Percentiles rank a stretch among this genome's conserved stretches.
Evolutionary conservation across 2,329 filamentous ascomycete genomes (phyloP).

Genomic region (Stachybotrys chlorohalonatus): DNA sequence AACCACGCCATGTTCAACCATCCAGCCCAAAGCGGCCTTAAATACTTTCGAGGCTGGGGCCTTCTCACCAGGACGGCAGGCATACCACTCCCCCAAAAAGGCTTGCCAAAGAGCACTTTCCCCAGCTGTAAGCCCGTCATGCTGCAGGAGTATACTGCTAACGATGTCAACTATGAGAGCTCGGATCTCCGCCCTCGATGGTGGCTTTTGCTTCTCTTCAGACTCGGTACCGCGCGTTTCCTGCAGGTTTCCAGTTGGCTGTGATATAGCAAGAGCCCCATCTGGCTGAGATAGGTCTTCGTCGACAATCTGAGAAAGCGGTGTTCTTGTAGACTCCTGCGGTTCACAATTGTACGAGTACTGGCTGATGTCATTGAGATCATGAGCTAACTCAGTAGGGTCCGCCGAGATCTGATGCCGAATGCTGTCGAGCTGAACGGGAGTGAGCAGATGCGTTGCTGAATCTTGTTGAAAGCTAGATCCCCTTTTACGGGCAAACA

Average conservation of each 20-base stretch:
- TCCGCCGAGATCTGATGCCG: no score
- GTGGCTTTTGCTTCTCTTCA: not conserved
- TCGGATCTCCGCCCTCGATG: not conserved
- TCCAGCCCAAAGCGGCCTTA: conserved; percentile 26
- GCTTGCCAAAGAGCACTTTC: not conserved
- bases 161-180: not conserved
- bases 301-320: no score
- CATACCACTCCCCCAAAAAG: not conserved
- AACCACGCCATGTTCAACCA: conserved; percentile 24
- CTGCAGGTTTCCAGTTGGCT: not conserved
- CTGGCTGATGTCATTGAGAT: no score
- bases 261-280: not conserved
- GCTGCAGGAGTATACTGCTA: not conserved
- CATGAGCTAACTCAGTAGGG: no score
- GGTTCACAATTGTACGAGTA: no score
- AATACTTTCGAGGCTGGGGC: conserved; percentile 30
- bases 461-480: not conserved
- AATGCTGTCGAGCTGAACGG: no score
- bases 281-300: not conserved
- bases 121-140: not conserved
- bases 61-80: conserved; percentile 4
- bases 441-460: no score
- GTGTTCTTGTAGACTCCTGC: no score
- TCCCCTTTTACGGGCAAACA: not conserved
- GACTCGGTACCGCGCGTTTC: not conserved